Conservation (phyloP, 805 yeast species). For the Saturnispora bothae region DNA sequence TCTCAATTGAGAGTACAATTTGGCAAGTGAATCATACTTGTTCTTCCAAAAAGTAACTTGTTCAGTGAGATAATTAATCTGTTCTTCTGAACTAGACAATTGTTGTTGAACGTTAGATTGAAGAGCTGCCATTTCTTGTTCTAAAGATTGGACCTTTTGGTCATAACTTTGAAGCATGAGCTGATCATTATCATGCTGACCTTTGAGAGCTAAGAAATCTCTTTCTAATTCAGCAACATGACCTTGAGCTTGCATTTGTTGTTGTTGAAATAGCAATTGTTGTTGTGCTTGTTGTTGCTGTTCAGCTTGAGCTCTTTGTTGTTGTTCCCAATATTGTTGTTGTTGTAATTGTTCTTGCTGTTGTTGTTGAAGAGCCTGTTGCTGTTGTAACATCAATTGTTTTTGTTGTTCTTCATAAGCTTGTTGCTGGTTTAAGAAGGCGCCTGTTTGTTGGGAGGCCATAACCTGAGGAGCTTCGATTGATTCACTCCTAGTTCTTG, state of each 20-base stretch:
- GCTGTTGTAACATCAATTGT: constrained; percentile 49
- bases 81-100: constrained; percentile 66
- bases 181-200: constrained; percentile 82
- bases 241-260: constrained; percentile 66
- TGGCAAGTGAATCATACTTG: constrained; percentile 83
- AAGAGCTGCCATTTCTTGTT: constrained; percentile 53
- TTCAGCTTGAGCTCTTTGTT: constrained; percentile 58
- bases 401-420: constrained; percentile 50
- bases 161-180: constrained; percentile 79
- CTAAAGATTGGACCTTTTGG: constrained; percentile 70
- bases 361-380: constrained; percentile 54
- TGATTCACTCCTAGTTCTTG: constrained; percentile 26
- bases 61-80: constrained; percentile 54
- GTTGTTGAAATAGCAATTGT: constrained; percentile 54
- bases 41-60: constrained; percentile 71
- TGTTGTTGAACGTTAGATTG: constrained; percentile 62
- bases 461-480: background rate
- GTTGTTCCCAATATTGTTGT: constrained; percentile 65
- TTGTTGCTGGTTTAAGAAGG: constrained; percentile 37
- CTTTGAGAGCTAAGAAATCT: constrained; percentile 61
- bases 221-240: constrained; percentile 73
- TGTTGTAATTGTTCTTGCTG: constrained; percentile 60
- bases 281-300: constrained; percentile 65
- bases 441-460: constrained; percentile 44
- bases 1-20: constrained; percentile 79